A percentile compares a stretch with the other conserved stretches of the same genome.
These are phyloP conservation scores for Cucurbita argyrosperma DNA, from an alignment of 306 rosid species.

Conservation along the genomic window DNA sequence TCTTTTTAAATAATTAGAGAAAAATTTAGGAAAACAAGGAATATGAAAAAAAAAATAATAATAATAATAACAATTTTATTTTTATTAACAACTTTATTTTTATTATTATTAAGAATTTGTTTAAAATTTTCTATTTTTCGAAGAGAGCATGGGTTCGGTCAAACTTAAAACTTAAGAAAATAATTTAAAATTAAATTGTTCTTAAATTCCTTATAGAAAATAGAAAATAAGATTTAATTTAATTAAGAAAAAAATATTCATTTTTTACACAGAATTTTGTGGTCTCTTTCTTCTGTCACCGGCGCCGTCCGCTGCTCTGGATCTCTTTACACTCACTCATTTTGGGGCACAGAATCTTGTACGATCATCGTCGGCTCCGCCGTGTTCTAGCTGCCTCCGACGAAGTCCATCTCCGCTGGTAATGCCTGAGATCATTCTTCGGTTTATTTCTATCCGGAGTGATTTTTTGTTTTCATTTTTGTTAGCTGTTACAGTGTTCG, in stretches of 20 bases:
- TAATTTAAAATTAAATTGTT: not conserved
- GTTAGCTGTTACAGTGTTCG: not conserved
- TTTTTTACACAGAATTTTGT: not conserved
- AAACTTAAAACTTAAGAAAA: not conserved
- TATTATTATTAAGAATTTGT: not conserved
- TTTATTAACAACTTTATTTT: too few species aligned
- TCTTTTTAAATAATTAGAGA: too few species aligned
- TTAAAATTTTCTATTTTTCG: not conserved
- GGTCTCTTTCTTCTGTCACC: not conserved
- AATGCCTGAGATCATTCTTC: not conserved
- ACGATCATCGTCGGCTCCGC: not conserved
- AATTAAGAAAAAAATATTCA: not conserved
- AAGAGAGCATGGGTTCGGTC: not conserved
- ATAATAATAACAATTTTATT: too few species aligned
- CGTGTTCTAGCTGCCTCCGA: not conserved
- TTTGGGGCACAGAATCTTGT: not conserved
- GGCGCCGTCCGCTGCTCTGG: not conserved
- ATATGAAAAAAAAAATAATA: too few species aligned
- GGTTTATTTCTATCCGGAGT: not conserved
- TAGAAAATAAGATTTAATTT: not conserved
- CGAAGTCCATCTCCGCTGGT: not conserved
- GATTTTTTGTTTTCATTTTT: not conserved
- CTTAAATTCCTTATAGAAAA: not conserved
- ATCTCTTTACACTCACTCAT: not conserved
- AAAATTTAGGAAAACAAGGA: too few species aligned